Conservation (phyloP, 306 rosid species). For the Casuarina equisetifolia region DNA sequence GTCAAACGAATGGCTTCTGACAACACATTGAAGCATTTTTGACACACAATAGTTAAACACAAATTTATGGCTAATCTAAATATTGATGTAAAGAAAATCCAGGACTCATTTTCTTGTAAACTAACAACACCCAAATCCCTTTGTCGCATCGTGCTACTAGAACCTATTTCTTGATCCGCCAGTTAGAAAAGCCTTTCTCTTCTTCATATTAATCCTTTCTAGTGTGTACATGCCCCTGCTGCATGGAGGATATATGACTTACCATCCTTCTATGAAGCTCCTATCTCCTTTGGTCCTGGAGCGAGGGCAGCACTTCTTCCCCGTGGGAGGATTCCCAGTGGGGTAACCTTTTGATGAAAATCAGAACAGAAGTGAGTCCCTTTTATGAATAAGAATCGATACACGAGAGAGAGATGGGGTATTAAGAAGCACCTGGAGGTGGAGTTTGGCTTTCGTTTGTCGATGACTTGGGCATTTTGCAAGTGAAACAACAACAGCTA, state of each 20-base stretch:
- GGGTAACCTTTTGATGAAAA: slow-evolving; percentile 54
- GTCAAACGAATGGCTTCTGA: neutral
- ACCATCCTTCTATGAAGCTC: slow-evolving; percentile 89
- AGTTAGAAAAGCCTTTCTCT: neutral
- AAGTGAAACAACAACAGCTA: slow-evolving; percentile 19
- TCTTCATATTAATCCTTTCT: neutral
- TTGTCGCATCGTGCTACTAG: neutral
- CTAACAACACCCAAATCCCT: neutral
- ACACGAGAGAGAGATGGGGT: slow-evolving; percentile 10
- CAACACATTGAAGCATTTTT: neutral
- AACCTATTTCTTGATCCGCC: neutral
- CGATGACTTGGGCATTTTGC: slow-evolving; percentile 53
- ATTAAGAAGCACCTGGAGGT: slow-evolving; percentile 3
- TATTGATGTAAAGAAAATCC: neutral
- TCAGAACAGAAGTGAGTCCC: neutral
- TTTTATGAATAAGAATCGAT: too few relatives aligned
- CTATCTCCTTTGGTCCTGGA: slow-evolving; percentile 66
- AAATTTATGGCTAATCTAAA: neutral
- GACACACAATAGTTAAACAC: neutral
- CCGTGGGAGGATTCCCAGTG: slow-evolving; percentile 47
- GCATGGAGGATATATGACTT: neutral
- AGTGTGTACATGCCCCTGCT: neutral
- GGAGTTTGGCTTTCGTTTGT: slow-evolving; percentile 34
- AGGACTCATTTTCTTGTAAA: neutral
- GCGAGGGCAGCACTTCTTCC: slow-evolving; percentile 34